Evolutionary conservation across 495 filamentous ascomycete species (phyloP).

Genomic region (Oidiodendron maius): DNA sequence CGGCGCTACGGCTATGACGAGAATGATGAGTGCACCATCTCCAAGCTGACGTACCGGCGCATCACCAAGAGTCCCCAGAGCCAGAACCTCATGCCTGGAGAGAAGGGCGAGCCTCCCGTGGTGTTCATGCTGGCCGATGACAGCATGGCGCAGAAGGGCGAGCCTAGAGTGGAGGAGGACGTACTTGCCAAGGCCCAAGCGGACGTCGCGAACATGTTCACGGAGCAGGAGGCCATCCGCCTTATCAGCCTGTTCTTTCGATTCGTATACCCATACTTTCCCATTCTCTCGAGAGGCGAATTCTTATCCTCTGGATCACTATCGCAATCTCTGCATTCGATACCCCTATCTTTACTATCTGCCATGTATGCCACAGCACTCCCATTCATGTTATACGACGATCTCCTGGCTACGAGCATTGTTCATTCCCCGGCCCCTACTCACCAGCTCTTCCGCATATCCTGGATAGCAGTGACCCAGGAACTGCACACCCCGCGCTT

Average conservation of each 20-base stretch:
- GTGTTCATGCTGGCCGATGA: conserved; percentile 25
- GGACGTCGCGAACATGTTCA: conserved; percentile 21
- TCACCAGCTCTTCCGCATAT: conserved; percentile 17
- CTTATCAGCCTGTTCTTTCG: conserved; percentile 22
- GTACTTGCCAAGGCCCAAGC: conserved; percentile 14
- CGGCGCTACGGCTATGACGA: conserved; percentile 24
- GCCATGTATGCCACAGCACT: conserved; percentile 23
- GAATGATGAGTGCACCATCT: conserved; percentile 24
- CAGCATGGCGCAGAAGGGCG: conserved; percentile 21
- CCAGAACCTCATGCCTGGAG: conserved; percentile 10
- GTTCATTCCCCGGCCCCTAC: conserved; percentile 17
- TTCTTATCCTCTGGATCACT: conserved; percentile 10
- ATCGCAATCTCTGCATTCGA: conserved; percentile 10
- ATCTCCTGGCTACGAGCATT: conserved; percentile 21
- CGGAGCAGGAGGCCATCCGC: conserved; percentile 20
- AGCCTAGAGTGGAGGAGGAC: conserved; percentile 23
- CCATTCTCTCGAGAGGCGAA: conserved; percentile 21
- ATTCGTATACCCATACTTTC: conserved; percentile 26
- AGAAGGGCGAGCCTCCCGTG: conserved; percentile 19
- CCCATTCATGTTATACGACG: conserved; percentile 24
- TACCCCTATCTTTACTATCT: conserved; percentile 20
- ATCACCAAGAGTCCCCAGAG: conserved; percentile 12
- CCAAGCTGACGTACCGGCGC: conserved; percentile 22
- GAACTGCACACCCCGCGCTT: conserved; percentile 22
- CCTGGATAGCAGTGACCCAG: conserved; percentile 22